Evolutionary conservation across 1,139 yeast species (phyloP).

Genomic region (Protomyces arabidopsidicola): DNA sequence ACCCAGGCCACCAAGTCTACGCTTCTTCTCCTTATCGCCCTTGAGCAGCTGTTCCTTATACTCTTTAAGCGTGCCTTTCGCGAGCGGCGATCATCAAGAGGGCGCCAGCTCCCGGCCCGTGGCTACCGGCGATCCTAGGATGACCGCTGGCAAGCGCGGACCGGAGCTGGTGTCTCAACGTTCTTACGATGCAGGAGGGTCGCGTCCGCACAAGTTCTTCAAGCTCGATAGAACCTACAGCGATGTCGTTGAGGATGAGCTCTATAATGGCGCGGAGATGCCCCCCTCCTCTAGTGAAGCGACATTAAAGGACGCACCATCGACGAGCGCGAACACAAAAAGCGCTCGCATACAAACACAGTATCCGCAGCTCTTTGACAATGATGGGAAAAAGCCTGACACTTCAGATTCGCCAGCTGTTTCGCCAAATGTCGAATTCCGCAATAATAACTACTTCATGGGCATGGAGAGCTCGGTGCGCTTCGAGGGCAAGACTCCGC

Average conservation of each 20-base stretch:
- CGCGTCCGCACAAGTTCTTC: constrained; percentile 32
- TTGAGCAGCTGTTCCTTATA: too few species aligned
- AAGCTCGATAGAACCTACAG: constrained; percentile 35
- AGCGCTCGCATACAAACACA: constrained; percentile 29
- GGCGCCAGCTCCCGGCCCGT: background rate
- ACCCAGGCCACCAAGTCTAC: too few species aligned
- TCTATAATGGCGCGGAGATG: constrained; percentile 28
- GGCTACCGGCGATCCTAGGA: background rate
- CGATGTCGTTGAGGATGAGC: constrained; percentile 36
- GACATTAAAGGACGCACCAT: background rate
- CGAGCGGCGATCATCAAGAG: background rate
- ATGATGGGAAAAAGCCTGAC: constrained; percentile 27
- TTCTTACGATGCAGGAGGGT: constrained; percentile 9
- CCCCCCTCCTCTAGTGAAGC: background rate
- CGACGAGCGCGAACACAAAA: constrained; percentile 25
- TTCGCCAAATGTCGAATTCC: background rate
- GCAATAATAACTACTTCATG: constrained; percentile 30
- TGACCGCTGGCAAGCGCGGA: background rate
- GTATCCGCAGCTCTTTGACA: constrained; percentile 28
- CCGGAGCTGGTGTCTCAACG: constrained; percentile 6
- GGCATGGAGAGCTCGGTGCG: constrained; percentile 19
- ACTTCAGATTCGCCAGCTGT: background rate
- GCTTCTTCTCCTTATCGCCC: too few species aligned
- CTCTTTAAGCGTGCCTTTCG: background rate
- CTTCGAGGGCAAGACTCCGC: constrained; percentile 9